Percentiles rank a stretch among this genome's conserved stretches.
Evolutionary conservation across 139 green algal species (phyloP).

Genomic region (Choricystis sp.): DNA sequence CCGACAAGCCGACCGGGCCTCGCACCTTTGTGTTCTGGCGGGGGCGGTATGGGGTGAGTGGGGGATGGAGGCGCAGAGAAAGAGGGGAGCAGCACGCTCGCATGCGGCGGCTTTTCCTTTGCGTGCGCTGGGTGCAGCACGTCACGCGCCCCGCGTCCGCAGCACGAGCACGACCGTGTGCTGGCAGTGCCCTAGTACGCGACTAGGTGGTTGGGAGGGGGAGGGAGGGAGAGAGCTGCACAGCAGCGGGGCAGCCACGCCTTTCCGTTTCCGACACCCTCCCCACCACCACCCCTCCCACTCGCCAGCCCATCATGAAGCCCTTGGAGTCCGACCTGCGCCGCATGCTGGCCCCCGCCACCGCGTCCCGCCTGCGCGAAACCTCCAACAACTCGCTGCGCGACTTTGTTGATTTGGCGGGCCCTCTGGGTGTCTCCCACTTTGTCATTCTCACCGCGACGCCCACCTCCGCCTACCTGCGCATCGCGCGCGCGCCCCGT

Average conservation of each 20-base stretch:
- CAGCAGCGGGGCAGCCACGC: too few species aligned
- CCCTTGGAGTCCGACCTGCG: conserved; percentile 75
- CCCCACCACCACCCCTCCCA: too few species aligned
- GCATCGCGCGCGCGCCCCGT: conserved; percentile 66
- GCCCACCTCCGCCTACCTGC: conserved; percentile 64
- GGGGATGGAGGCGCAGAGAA: too few species aligned
- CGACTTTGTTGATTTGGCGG: conserved; percentile 91
- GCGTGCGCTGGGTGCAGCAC: too few species aligned
- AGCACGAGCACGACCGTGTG: too few species aligned
- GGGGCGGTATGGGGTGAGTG: conserved; percentile 37
- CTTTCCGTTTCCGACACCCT: too few species aligned
- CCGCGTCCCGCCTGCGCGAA: conserved; percentile 66
- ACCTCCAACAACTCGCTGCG: conserved; percentile 70
- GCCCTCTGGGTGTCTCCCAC: conserved; percentile 87
- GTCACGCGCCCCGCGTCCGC: too few species aligned
- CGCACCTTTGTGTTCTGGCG: conserved; percentile 75
- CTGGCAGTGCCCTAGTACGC: too few species aligned
- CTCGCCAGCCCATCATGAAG: conserved; percentile 49
- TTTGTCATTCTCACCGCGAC: conserved; percentile 86
- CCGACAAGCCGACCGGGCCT: conserved; percentile 44
- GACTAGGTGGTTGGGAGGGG: too few species aligned
- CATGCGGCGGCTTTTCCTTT: too few species aligned
- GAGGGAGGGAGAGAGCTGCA: too few species aligned
- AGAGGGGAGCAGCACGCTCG: too few species aligned
- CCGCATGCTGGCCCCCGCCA: conserved; percentile 87